A percentile compares a stretch with the other conserved stretches of the same genome.
These are phyloP conservation scores for Centrapalus pauciflorus DNA, from an alignment of 129 eudicot genomes.

Conservation along the genomic window DNA sequence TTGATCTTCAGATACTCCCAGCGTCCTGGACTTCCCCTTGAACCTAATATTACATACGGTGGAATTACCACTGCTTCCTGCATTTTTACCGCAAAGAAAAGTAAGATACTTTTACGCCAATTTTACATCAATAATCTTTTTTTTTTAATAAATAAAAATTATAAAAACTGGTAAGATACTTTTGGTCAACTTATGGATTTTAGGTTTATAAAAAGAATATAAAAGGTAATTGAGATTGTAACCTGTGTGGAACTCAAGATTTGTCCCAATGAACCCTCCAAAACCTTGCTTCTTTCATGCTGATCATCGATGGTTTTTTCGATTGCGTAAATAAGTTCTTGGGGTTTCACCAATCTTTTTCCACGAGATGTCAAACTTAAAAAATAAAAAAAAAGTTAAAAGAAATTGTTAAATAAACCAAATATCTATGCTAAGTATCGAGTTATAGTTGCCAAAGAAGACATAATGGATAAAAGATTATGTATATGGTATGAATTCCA, in stretches of 20 bases:
- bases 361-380: slow-evolving; percentile 57
- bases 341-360: slow-evolving; percentile 65
- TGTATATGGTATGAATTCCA: no score
- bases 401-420: no score
- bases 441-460: no score
- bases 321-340: slow-evolving; percentile 51
- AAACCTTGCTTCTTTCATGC: slow-evolving; percentile 57
- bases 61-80: slow-evolving; percentile 93
- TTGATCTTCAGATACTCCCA: slow-evolving; percentile 73
- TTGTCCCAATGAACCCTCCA: slow-evolving; percentile 79
- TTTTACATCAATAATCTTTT: not conserved
- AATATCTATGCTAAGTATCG: no score
- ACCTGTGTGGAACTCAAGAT: slow-evolving; percentile 77
- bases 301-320: slow-evolving; percentile 67
- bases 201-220: no score
- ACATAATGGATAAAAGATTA: no score
- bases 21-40: slow-evolving; percentile 70
- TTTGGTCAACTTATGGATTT: not conserved
- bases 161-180: not conserved
- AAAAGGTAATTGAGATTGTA: no score
- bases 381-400: not conserved
- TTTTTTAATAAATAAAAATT: not conserved
- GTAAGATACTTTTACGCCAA: no score
- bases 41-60: slow-evolving; percentile 74
- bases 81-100: slow-evolving; percentile 7